phyloP scores from a whole-genome alignment of 2,329 filamentous ascomycete species.

The Massarina eburnea region DNA sequence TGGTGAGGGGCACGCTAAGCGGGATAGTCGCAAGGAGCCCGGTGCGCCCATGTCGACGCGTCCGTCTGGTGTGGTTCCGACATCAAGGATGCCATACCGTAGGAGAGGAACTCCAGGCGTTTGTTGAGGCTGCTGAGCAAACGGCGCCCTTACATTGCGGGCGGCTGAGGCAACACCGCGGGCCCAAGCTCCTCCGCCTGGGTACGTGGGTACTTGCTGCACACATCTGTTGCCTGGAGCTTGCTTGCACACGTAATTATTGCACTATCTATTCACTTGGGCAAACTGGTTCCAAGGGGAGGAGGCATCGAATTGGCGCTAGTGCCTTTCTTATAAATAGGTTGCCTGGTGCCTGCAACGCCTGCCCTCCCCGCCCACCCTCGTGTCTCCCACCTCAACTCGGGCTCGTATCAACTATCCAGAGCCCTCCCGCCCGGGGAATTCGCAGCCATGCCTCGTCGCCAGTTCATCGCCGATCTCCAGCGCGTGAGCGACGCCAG shows the following conservation, averaged over 20 bases:
- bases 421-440: not conserved
- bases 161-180: not conserved
- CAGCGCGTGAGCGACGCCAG: slow-evolving; percentile 40
- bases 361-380: not conserved
- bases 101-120: too few relatives aligned
- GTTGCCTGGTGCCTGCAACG: not conserved
- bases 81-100: too few relatives aligned
- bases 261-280: too few relatives aligned
- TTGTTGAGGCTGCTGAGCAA: not conserved
- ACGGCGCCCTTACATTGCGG: not conserved
- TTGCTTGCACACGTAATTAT: slow-evolving; percentile 1
- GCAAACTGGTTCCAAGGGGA: too few relatives aligned
- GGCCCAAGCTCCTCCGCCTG: slow-evolving; percentile 11
- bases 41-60: slow-evolving; percentile 3
- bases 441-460: slow-evolving; percentile 60
- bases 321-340: too few relatives aligned
- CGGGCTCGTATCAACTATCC: too few relatives aligned
- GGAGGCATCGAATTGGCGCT: not conserved
- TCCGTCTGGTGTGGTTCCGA: not conserved
- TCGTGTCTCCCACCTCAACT: not conserved
- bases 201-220: too few relatives aligned
- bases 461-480: slow-evolving; percentile 65
- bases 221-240: slow-evolving; percentile 15
- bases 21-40: not conserved
- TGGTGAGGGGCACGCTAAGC: slow-evolving; percentile 20